Evolutionary conservation across 2,329 filamentous ascomycete species (phyloP), one percentile per base, ranked within the genome.

Genomic region (Corinectria fuckeliana): DNA sequence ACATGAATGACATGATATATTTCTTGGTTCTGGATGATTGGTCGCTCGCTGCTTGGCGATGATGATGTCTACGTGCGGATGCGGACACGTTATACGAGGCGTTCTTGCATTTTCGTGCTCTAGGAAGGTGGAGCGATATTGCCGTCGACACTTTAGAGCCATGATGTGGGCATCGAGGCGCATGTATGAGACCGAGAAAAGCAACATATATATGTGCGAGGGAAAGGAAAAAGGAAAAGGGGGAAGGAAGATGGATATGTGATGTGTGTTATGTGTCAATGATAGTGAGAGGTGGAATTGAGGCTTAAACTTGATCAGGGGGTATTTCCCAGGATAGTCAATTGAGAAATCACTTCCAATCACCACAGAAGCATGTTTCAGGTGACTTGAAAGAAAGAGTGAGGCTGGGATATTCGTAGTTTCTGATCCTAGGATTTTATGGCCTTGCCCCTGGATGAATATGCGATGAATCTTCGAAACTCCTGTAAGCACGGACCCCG

Each of bases 1-100:
- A 70, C 59, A 65, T 67, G 65, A 51, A 70, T 71, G 68, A 70
- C 56, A 67, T 41, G 67, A 55, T 47, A 57, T 60, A 68, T 68
- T 63, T 56, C 50, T 63, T 52, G 53, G 47, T 60, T 51, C 67
- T 66, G 60, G 62, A 60, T 59, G 38, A 50, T 66, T 61, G 58
- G 56, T 66, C 61, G 56, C 52, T 64, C 53, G 58, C 49, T 61
- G 26, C 50, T 55, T 69, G 45, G 30, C 13, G 20, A 38, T 51
- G 47, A 51, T 44, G 47, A 51, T 38, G 55, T 55, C 34, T 44
- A 49, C 34, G 38, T 20, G 42, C 42, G 56, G 49, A 48, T 48
- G 36, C 20, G 34, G 42, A 34, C 67, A 63, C 61, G 62, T 66
- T 69, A 58, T 62, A 50, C 41, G 26, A 59, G 60, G 59, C 54